Evolutionary conservation across 2,329 filamentous ascomycete species (phyloP), one percentile per base, ranked within the genome.

Genomic region (Neofusicoccum laricinum): DNA sequence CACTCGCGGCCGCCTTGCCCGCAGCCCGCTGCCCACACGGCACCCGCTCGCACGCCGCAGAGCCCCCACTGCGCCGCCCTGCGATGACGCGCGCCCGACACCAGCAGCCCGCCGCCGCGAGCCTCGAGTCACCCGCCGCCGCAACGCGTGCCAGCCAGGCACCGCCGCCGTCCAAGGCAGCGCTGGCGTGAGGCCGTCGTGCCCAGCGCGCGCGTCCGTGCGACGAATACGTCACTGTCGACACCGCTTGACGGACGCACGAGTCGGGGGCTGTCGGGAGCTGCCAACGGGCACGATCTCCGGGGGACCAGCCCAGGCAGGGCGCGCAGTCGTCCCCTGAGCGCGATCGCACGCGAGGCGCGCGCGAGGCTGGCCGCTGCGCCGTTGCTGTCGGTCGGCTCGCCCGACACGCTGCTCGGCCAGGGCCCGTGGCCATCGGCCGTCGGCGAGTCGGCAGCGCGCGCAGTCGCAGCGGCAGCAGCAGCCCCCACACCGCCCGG

Each of bases 1-100:
- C 66, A 59, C 41, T 59, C 55, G 55, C 55, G 55, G 34, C 38
- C 55, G 55, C 55, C 55, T 12, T 59, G 55, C 55, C 55, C 53
- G 38, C 53, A 30, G 38, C 53, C n/a, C n/a, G n/a, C n/a, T n/a
- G n/a, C n/a, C n/a, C n/a, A n/a, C n/a, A n/a, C n/a, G n/a, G n/a
- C n/a, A n/a, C n/a, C n/a, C 38, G 25, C 53, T 21, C 53, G 38
- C 50, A 53, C 38, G 53, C 53, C 53, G 38, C 53, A 43, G 40
- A 43, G 40, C 53, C 40, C 38, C 38, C 53, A 58, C 53, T 11
- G 14, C 19, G 38, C 25, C 21, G 40, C 53, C 48, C 5, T 38
- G 19, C 53, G 55, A 59, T 59, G 55, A 59, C 55, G 55, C 55
- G 55, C 53, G 21, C 11, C 8, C 45, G 45, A 25, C 17, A 17